Evolutionary conservation across 2,329 filamentous ascomycete species (phyloP).

Genomic region (Albifimbria verrucaria): DNA sequence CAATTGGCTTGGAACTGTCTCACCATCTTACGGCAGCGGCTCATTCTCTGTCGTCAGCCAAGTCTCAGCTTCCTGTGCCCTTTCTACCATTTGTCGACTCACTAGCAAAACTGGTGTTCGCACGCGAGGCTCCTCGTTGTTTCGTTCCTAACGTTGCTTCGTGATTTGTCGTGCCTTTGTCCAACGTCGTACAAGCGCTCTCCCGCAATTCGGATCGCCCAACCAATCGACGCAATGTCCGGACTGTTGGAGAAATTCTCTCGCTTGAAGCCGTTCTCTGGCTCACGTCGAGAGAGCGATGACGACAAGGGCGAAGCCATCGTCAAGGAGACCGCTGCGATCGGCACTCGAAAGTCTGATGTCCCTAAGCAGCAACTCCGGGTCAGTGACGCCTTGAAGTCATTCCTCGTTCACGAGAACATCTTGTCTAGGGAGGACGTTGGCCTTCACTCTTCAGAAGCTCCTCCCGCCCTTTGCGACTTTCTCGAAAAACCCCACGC

Average conservation of each 20-base stretch:
- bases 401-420: slow-evolving; percentile 50
- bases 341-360: slow-evolving; percentile 55
- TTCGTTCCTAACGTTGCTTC: too few species aligned
- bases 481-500: slow-evolving; percentile 57
- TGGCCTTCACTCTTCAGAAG: slow-evolving; percentile 36
- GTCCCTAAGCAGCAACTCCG: slow-evolving; percentile 50
- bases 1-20: background rate
- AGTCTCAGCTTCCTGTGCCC: too few species aligned
- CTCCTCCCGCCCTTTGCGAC: slow-evolving; percentile 41
- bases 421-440: slow-evolving; percentile 48
- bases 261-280: slow-evolving; percentile 26
- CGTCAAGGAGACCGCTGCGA: slow-evolving; percentile 44
- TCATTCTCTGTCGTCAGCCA: too few species aligned
- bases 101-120: too few species aligned
- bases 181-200: background rate
- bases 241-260: slow-evolving; percentile 25
- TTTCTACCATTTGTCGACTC: too few species aligned
- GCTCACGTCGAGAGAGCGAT: slow-evolving; percentile 19
- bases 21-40: background rate
- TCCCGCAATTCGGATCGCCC: background rate
- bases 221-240: slow-evolving; percentile 11
- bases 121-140: too few species aligned
- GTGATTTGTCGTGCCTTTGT: too few species aligned
- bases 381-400: slow-evolving; percentile 56
- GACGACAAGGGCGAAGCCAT: slow-evolving; percentile 32